Evolutionary conservation across 2,329 filamentous ascomycete genomes (phyloP), one percentile per base, ranked within the genome.

Genomic region (Ploettnerulaceae sp.): DNA sequence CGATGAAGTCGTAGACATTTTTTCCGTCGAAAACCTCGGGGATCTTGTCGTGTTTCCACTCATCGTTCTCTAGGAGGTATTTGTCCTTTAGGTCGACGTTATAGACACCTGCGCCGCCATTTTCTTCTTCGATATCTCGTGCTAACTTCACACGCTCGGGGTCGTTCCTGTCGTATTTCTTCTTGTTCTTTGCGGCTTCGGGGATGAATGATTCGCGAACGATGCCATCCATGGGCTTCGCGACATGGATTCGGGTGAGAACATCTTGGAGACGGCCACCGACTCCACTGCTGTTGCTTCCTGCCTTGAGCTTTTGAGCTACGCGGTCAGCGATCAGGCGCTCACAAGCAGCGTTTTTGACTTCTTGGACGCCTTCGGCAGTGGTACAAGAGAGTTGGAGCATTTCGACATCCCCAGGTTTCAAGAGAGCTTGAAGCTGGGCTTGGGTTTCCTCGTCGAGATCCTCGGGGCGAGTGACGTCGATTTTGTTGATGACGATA

Each of bases 401-500:
- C 66, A 97, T 74, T 71, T 97, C 91, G 7, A 97, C 89, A 64
- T 95, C 90, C 45, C 86, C 86, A 36, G 86, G 80, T 69, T 93
- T 93, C 50, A 93, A 73, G 54, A 98, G 78, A 20, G 79, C 72
- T 64, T 95, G 81, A 32, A 98, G 72, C 62, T 91, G 78, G 45
- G 81, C 79, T 65, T 91, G 85, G 18, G 84, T 81, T 59, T 87
- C 86, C 5, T 80, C 71, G 55, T 93, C 86, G 28, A 98, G 72
- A 63, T 97, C 89, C 62, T 95, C 89, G 1, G 90, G 89, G 49
- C 82, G 80, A 64, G 84, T 81, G 49, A 97, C 80, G 67, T 98
- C 93, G 58, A 96, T 96, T 77, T 98, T 98, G 82, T 98, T 98
- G 70, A 97, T 78, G 47, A 97, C 88, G 48, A 98, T 78, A 66